phyloP scores from a whole-genome alignment of 257 asterid species.

The Solanum peruvianum region DNA sequence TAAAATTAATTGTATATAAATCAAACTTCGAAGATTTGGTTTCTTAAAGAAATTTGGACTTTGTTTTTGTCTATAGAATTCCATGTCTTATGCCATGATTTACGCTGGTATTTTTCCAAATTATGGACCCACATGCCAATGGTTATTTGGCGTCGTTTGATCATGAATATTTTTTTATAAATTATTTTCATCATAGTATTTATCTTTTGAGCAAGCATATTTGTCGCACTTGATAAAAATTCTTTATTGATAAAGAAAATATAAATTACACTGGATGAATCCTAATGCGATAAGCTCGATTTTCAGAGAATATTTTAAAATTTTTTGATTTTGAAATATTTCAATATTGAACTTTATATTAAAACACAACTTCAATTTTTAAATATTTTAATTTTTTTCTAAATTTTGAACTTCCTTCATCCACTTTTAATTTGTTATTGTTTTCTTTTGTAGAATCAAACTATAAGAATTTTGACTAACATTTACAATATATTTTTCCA shows the following conservation, averaged over 20 bases:
- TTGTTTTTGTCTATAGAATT: background rate
- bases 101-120: constrained; percentile 7
- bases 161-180: background rate
- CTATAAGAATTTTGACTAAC: no score
- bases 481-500: no score
- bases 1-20: background rate
- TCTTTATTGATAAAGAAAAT: no score
- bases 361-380: background rate
- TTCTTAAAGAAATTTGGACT: background rate
- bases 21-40: background rate
- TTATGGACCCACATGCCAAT: background rate
- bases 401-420: background rate
- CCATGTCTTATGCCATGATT: constrained; percentile 27
- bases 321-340: no score
- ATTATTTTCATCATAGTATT: no score
- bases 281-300: no score
- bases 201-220: background rate
- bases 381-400: background rate
- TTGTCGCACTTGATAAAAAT: background rate
- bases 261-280: no score
- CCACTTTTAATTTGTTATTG: background rate
- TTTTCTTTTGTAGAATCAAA: background rate
- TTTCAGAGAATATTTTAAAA: no score
- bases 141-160: background rate
- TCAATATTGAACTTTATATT: no score